phyloP scores from a whole-genome alignment of 768 basidiomycete genomes.

The Termitomyces sp. region DNA sequence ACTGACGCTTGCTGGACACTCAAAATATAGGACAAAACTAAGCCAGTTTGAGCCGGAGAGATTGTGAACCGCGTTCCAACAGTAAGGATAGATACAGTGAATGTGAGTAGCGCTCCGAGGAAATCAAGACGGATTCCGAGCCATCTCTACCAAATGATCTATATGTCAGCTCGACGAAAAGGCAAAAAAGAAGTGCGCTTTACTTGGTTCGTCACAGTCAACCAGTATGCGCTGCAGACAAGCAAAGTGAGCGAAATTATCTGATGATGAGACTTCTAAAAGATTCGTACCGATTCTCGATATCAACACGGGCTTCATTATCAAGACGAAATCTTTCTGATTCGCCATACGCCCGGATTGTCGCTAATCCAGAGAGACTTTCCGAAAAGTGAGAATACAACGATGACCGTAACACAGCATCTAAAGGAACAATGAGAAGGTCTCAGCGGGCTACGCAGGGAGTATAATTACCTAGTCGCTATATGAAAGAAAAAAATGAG shows the following conservation, averaged over 20 bases:
- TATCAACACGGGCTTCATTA: slow-evolving; percentile 70
- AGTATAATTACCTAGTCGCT: slow-evolving; percentile 50
- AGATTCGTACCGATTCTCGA: slow-evolving; percentile 65
- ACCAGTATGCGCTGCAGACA: slow-evolving; percentile 65
- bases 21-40: slow-evolving; percentile 75
- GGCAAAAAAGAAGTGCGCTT: neutral
- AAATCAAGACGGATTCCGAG: slow-evolving; percentile 88
- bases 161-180: slow-evolving; percentile 10
- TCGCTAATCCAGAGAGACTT: slow-evolving; percentile 78
- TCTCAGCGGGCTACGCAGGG: neutral
- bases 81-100: slow-evolving; percentile 74
- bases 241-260: neutral
- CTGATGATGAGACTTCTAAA: neutral
- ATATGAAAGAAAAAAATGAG: slow-evolving; percentile 2
- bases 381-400: slow-evolving; percentile 93
- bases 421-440: slow-evolving; percentile 25
- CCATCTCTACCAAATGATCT: slow-evolving; percentile 49
- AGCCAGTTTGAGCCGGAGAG: slow-evolving; percentile 73
- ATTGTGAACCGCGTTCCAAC: slow-evolving; percentile 70
- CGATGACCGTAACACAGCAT: slow-evolving; percentile 80
- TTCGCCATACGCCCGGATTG: slow-evolving; percentile 87
- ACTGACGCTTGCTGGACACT: slow-evolving; percentile 64
- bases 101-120: slow-evolving; percentile 65
- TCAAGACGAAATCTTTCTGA: slow-evolving; percentile 66
- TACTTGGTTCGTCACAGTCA: slow-evolving; percentile 80